Base-by-base conservation (phyloP, 1,139 yeast genomes). In the Suhomyces bribrorum region DNA sequence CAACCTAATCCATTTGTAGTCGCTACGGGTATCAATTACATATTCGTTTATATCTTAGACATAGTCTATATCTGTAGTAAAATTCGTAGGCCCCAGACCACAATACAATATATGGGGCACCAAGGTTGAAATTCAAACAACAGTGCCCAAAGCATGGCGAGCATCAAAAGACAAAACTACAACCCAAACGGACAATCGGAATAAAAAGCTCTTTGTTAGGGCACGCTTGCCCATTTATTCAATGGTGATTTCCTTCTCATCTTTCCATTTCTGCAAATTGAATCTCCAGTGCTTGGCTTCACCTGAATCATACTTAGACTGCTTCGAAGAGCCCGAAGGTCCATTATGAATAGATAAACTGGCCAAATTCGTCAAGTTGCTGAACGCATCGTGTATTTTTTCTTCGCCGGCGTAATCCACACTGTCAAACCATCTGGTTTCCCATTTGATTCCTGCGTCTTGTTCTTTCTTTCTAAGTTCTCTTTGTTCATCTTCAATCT, bases 401-500 rank as follows among this genome's bases (percentile, higher is more conserved):
- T 57, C 61, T 7, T 46, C 48, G 4, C 53, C 52, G 16, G 56
- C 52, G 46, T 77, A 69, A 54, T 83, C 83, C 22, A 74, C 66
- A 44, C 68, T 62, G 44, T 76, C 76, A 55, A 89, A 89, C 92
- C 95, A 89, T 62, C 92, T 79, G 38, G 81, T 76, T 49, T 77
- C 63, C 97, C 96, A 89, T 37, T 57, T 56, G 17, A 59, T 56
- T 29, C 86, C 90, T 7, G 74, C 61, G 32, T 74, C 86, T 45
- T 66, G 65, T 63, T 90, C 97, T 45, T 70, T 60, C 64, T 79
- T 81, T 59, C 97, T 79, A 62, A 83, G 60, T 34, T 80, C 90
- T 54, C 97, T 81, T 69, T 90, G 96, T 27, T 70, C 76, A 57
- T 85, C 84, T 66, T 90, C 97, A 52, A 90, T 75, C 57, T 71